Conservation (phyloP, 176 grass and related monocot species). For the Echinochloa phyllopogon region DNA sequence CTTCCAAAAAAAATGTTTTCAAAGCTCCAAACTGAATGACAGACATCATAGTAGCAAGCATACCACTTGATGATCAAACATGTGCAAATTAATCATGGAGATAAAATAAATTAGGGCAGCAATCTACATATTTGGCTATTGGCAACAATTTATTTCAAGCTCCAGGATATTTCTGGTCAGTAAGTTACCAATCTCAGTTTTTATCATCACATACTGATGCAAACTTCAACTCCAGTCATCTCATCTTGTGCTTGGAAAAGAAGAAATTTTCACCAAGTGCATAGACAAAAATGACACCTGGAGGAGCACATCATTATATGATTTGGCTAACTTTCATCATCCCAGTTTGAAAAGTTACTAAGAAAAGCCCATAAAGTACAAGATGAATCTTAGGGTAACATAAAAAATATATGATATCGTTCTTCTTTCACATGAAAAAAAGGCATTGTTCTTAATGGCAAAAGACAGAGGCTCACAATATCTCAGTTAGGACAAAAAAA, state of each 20-base stretch:
- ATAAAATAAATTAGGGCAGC: background rate
- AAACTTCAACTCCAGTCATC: conserved; percentile 48
- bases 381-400: background rate
- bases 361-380: background rate
- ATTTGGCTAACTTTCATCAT: conserved; percentile 90
- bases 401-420: background rate
- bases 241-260: conserved; percentile 30
- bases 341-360: conserved; percentile 48
- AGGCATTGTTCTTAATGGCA: background rate
- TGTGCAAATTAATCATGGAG: background rate
- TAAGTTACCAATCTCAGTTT: conserved; percentile 54
- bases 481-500: background rate
- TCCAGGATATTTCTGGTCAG: conserved; percentile 47
- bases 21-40: background rate
- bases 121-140: background rate
- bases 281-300: conserved; percentile 16
- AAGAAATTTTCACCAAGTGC: conserved; percentile 21
- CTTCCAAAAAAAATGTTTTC: background rate
- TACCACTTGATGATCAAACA: background rate
- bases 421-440: background rate
- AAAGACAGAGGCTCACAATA: background rate
- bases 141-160: background rate
- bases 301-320: conserved; percentile 62
- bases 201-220: conserved; percentile 53
- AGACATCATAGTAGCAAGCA: conserved; percentile 12